A percentile compares a stretch with the other conserved stretches of the same genome.
phyloP scores from a whole-genome alignment of 257 asterid species.

The Paraleonurus japonicus region DNA sequence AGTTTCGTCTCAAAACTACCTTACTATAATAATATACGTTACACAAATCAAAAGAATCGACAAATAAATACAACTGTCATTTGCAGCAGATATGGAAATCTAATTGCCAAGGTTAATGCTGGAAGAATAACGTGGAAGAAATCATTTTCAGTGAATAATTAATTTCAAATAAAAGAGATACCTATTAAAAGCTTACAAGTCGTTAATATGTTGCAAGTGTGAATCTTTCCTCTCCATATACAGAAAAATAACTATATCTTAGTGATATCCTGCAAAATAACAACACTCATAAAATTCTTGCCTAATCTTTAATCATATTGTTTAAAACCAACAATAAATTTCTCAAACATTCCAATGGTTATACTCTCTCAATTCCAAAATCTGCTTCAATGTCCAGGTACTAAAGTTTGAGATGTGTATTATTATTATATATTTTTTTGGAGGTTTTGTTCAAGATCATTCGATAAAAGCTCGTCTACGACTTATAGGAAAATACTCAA shows the following conservation, averaged over 20 bases:
- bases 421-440: background rate
- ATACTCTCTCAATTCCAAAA: background rate
- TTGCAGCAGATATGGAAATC: background rate
- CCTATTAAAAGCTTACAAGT: background rate
- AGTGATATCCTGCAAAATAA: conserved; percentile 2
- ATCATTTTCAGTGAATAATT: background rate
- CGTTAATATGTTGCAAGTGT: background rate
- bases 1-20: too few species aligned
- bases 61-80: background rate
- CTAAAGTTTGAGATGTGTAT: background rate
- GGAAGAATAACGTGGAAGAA: background rate
- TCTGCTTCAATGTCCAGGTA: conserved; percentile 28
- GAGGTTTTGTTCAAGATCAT: background rate
- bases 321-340: background rate
- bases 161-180: background rate
- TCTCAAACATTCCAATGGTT: background rate
- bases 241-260: conserved; percentile 11
- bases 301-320: background rate
- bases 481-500: conserved; percentile 14
- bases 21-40: background rate
- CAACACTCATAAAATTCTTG: background rate
- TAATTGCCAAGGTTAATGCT: background rate
- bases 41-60: background rate
- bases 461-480: background rate
- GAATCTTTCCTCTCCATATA: conserved; percentile 32